These are phyloP conservation scores for Plasmopara halstedii DNA, from an alignment of 352 stramenopile genomes.

Conservation along the genomic window DNA sequence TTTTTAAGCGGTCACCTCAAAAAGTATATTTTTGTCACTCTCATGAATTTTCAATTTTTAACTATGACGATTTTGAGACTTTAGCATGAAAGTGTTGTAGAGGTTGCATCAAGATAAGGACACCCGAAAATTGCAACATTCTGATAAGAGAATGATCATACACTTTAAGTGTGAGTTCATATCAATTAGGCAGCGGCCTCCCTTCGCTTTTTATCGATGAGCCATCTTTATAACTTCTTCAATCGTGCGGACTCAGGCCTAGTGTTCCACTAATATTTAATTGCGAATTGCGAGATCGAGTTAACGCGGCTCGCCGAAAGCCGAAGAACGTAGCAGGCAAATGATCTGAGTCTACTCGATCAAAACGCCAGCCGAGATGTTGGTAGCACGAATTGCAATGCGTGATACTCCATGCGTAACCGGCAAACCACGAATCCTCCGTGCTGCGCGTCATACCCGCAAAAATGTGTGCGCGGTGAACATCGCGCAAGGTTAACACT, in stretches of 20 bases:
- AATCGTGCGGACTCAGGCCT: constrained; percentile 17
- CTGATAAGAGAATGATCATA: too few species aligned
- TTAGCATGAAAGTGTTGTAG: too few species aligned
- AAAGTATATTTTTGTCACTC: too few species aligned
- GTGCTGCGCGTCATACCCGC: constrained; percentile 39
- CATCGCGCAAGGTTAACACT: constrained; percentile 61
- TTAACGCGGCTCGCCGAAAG: constrained; percentile 57
- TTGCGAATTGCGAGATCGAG: constrained; percentile 7
- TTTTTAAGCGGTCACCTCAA: too few species aligned
- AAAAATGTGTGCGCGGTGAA: constrained; percentile 37
- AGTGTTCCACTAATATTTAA: constrained; percentile 5
- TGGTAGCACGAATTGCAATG: constrained; percentile 57
- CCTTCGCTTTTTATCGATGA: constrained; percentile 19
- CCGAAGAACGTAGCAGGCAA: constrained; percentile 49
- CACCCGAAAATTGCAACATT: too few species aligned
- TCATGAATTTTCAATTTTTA: too few species aligned
- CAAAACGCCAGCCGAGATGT: constrained; percentile 77
- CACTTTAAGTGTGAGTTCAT: too few species aligned
- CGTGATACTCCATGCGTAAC: constrained; percentile 76
- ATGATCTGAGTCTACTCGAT: constrained; percentile 23
- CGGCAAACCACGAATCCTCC: constrained; percentile 72
- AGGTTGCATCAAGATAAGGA: too few species aligned
- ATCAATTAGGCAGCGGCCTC: constrained; percentile 15
- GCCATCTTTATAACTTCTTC: constrained; percentile 9
- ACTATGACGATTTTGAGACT: too few species aligned